Conservation (phyloP, 108 stramenopile genomes). For the Nitzschia putrida region DNA sequence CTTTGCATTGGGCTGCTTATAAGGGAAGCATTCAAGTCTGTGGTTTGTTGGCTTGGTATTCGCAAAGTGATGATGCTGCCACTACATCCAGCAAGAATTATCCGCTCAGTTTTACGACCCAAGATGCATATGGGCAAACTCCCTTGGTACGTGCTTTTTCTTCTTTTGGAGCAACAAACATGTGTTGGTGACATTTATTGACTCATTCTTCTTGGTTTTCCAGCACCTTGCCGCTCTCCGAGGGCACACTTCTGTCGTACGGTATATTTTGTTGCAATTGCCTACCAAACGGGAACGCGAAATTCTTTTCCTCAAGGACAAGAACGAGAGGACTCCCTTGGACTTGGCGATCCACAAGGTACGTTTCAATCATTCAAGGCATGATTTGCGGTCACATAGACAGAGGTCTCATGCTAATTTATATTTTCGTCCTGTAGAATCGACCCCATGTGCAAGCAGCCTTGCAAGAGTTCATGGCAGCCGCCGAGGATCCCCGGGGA, state of each 20-base stretch:
- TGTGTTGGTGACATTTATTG: background rate
- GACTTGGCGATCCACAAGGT: constrained; percentile 79
- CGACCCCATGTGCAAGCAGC: constrained; percentile 62
- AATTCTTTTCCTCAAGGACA: constrained; percentile 54
- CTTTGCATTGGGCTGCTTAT: constrained; percentile 96
- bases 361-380: background rate
- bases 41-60: constrained; percentile 79
- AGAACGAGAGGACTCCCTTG: constrained; percentile 74
- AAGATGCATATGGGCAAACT: constrained; percentile 92
- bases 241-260: constrained; percentile 80
- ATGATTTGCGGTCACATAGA: too few species aligned
- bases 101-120: constrained; percentile 34
- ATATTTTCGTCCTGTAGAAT: constrained; percentile 30
- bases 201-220: background rate
- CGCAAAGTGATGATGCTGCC: too few species aligned
- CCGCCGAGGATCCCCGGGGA: constrained; percentile 34
- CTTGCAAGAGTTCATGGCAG: constrained; percentile 58
- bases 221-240: constrained; percentile 86
- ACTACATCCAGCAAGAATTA: too few species aligned
- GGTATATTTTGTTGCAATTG: constrained; percentile 63
- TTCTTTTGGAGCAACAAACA: background rate
- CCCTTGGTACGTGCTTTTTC: constrained; percentile 49
- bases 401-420: background rate
- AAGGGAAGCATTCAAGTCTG: constrained; percentile 89
- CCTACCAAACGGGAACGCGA: constrained; percentile 6